Evolutionary conservation across 768 basidiomycete genomes (phyloP), one percentile per base, ranked within the genome.

Genomic region (Lactarius indigo): DNA sequence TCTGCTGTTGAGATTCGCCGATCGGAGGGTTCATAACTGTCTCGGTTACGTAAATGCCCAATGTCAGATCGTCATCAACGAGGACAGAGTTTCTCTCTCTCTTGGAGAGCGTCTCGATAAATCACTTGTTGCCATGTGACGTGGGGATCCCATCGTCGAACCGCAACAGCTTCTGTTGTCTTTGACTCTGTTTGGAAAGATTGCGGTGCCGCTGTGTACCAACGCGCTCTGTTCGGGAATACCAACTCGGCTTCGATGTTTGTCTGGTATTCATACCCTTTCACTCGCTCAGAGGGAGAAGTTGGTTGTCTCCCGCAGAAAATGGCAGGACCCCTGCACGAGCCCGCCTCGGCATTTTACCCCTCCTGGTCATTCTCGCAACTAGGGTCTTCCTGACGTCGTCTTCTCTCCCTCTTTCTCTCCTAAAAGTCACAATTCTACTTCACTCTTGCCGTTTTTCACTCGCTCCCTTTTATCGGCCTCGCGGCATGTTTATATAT

Each of bases 241-340:
- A 26, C 50, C 23, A 61, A 50, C 41, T 42, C 26, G 41, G 65
- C 65, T 66, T 66, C 56, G 65, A 57, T 62, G 60, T 62, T 35
- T 61, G 31, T 56, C 41, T 65, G 42, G 54, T 61, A 65, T 65
- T 56, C 64, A 61, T 65, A 15, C 20, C 59, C 33, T 64, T 15
- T 35, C 35, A 61, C 54, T 44, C 54, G 54, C 54, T 54, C 44
- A 42, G 59, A 41, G 52, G 55, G 59, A 65, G 59, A 65, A 65
- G 59, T 60, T 31, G 59, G 33, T 28, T 23, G 39, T 65, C 41
- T 26, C 50, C 41, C 52, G 54, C 59, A 65, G 58, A 42, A 65
- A 65, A 65, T 66, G 65, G 65, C 65, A 66, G 65, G 55, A 41
- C 59, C 30, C 54, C 59, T 65, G 59, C 59, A 61, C 41, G 37